Base-by-base conservation (phyloP, 2,329 filamentous ascomycete species). In the Diaporthe nobilis region DNA sequence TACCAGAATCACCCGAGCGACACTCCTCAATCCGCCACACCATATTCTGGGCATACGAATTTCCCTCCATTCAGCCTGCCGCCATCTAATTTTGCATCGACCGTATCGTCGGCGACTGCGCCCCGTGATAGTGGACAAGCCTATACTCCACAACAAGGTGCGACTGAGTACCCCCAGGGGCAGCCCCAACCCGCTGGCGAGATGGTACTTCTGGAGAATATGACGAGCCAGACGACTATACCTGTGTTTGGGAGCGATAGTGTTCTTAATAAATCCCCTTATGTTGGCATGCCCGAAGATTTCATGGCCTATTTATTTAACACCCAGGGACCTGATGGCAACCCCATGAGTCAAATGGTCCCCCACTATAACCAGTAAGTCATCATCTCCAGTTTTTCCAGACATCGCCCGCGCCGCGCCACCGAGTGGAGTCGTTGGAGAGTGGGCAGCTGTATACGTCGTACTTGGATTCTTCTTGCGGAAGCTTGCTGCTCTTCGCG, bases 301-400 rank as follows among this genome's bases (percentile, higher is more conserved):
- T 97, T 97, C 80, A 93, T 96, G 78, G 92, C 93, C 7, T 98
- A 94, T 88, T 84, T 97, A 37, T 97, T 97, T 84, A 96, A 94
- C 81, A 92, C 92, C 49, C 89, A 89, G 25, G 86, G 90, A 22
- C 86, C 90, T 42, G 88, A 89, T 37, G 86, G 85, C 17, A 87
- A 87, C 6, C 89, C 90, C 10, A 85, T 91, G 79, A 86, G 86
- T 25, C 89, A 89, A 15, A 83, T 90, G 76, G 83, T 88, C 75
- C 85, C 87, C 31, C 86, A 85, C 76, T 73, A 73, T 77, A 83
- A 85, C 71, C 89, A 87, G 90, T 91, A 81, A 83, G 89, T 84
- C 63, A 17, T 28, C 3, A 3, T 31, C 12, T 55, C 22, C 15
- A 28, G 20, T 13, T 22, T 34, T 25, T 39, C 39, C 13, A 25